Percentiles rank a stretch among this genome's conserved stretches.
Conservation (phyloP, 2,329 filamentous ascomycete species). For the Teratosphaeria epicoccoides region DNA sequence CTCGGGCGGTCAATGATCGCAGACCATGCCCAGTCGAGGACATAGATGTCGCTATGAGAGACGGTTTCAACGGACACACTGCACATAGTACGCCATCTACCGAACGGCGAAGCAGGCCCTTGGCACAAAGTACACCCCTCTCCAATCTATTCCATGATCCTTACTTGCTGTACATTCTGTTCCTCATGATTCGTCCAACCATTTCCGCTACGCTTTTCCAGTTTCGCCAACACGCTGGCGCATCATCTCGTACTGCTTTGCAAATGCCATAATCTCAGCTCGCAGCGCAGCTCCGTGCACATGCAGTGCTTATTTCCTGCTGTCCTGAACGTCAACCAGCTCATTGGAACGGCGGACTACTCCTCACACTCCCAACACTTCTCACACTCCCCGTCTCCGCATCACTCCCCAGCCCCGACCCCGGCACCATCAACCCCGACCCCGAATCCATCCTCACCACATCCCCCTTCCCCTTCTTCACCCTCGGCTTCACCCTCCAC, state of each 20-base stretch:
- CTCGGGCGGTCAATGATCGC: background rate
- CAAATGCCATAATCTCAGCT: no score
- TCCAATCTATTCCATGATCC: background rate
- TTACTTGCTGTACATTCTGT: background rate
- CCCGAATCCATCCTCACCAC: background rate
- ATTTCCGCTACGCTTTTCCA: background rate
- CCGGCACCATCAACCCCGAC: background rate
- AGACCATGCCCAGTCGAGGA: background rate
- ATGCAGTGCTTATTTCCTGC: background rate
- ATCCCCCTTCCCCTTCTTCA: background rate
- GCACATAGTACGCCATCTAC: background rate
- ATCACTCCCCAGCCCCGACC: background rate
- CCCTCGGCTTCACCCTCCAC: slow-evolving; percentile 4
- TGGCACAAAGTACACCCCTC: background rate
- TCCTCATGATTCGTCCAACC: background rate
- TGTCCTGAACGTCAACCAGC: background rate
- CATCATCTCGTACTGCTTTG: no score
- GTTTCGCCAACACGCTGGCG: no score
- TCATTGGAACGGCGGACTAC: background rate
- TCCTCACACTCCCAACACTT: background rate
- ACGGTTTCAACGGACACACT: background rate
- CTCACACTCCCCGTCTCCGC: background rate
- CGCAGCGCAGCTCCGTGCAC: no score
- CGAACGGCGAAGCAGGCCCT: background rate
- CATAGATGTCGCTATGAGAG: background rate